These are phyloP conservation scores for Erigeron canadensis DNA, from an alignment of 129 eudicot genomes.

Conservation along the genomic window DNA sequence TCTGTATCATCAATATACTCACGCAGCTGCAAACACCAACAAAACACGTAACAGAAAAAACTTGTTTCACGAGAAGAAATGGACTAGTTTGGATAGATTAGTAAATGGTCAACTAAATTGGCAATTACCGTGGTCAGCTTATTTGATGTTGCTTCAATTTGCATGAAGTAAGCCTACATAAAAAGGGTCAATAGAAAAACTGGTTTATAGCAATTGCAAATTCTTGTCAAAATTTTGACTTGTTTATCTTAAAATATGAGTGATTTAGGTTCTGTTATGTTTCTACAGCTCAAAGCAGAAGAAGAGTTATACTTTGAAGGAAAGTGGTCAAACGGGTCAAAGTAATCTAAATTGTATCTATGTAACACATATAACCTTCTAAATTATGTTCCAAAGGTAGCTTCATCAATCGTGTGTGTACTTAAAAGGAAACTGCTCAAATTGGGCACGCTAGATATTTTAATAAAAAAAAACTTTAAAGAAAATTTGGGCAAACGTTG, in stretches of 20 bases:
- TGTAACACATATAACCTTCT: background rate
- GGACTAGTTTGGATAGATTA: background rate
- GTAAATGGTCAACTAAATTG: background rate
- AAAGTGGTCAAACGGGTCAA: background rate
- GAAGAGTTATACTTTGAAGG: background rate
- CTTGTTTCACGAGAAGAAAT: background rate
- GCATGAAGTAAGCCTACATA: slow-evolving; percentile 77
- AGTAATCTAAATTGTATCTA: background rate
- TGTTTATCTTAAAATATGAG: background rate
- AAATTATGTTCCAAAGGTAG: background rate
- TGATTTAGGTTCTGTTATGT: background rate
- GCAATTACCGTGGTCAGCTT: slow-evolving; percentile 64
- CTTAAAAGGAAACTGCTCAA: no score
- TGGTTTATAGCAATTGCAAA: background rate
- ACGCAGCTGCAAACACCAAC: slow-evolving; percentile 52
- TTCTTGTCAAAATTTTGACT: background rate
- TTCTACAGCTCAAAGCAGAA: background rate
- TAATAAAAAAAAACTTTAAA: background rate
- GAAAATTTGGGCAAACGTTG: background rate
- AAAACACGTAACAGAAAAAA: background rate
- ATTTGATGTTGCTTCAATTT: slow-evolving; percentile 74
- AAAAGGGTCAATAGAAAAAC: slow-evolving; percentile 8
- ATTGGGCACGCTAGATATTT: background rate
- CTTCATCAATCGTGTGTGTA: background rate
- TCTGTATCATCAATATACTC: slow-evolving; percentile 97